Evolutionary conservation across 495 filamentous ascomycete species (phyloP), one percentile per base, ranked within the genome.

Genomic region (Aspergillus carlsbadensis): DNA sequence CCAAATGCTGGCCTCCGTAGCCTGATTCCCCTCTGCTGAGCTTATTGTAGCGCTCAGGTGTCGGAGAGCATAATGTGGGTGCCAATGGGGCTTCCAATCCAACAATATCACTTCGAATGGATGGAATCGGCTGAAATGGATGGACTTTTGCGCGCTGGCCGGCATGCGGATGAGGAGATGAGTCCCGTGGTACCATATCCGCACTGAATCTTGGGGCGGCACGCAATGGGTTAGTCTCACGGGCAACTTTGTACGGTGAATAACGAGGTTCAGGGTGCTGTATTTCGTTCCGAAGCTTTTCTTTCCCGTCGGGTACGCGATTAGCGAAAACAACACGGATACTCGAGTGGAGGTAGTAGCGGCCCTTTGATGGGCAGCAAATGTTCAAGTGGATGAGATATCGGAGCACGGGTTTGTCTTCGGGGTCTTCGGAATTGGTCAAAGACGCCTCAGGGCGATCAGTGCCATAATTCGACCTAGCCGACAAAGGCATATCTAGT

Each of bases 271-370:
- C 90, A 0, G 95, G 92, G 46, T 88, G 77, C 49, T 95, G 89
- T 26, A 93, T 88, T 66, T 99, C 94, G 65, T 95, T 97, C 7
- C 87, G 84, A 37, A 99, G 78, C 54, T 85, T 90, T 73, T 98
- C 94, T 66, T 98, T 97, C 24, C 92, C 94, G 65, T 99, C 94
- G 0, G 95, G 94, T 3, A 97, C 95, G 24, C 94, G 85, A 68
- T 99, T 99, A 50, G 94, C 94, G 70, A 99, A 99, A 2, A 99
- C 94, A 42, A 99, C 91, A 29, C 94, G 84, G 55, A 98, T 89
- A 54, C 81, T 89, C 64, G 92, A 95, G 76, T 98, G 91, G 2
- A 99, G 75, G 60, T 89, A 99, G 70, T 86, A 95, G 46, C 93
- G 86, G 33, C 91, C 91, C 48, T 83, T 86, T 2, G 85, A 85